Conservation (phyloP, 2,329 filamentous ascomycete species). For the Lachnellula subtilissima region DNA sequence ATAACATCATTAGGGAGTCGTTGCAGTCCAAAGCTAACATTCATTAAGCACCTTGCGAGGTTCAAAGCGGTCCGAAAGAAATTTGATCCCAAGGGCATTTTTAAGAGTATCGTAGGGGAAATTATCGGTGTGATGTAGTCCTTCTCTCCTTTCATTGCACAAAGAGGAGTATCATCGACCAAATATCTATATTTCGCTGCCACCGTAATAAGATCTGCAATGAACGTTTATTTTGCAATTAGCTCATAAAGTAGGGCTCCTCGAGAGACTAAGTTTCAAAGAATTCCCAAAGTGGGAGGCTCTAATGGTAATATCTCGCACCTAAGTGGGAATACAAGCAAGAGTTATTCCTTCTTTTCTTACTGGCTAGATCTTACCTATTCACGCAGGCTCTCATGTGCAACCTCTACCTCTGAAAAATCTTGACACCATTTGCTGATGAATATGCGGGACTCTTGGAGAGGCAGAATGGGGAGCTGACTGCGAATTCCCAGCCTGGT, state of each 20-base stretch:
- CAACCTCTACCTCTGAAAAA: no score
- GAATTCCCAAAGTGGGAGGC: no score
- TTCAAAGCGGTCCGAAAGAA: constrained; percentile 12
- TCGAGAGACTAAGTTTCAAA: no score
- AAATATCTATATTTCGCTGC: not conserved
- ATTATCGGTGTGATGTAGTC: constrained; percentile 14
- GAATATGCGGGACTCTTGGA: not conserved
- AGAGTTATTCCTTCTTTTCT: no score
- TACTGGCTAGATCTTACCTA: no score
- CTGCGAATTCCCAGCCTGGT: not conserved
- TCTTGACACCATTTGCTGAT: no score
- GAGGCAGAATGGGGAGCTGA: not conserved
- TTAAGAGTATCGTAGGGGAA: constrained; percentile 17
- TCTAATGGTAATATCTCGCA: no score
- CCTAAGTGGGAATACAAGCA: no score
- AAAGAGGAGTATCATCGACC: not conserved
- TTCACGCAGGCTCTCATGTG: no score
- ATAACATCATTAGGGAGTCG: not conserved
- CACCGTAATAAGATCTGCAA: not conserved
- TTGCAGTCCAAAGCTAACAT: not conserved
- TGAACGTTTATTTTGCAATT: no score
- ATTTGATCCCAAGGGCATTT: constrained; percentile 17
- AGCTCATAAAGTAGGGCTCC: no score
- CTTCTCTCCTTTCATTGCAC: constrained; percentile 8
- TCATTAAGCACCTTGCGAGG: constrained; percentile 9